Evolutionary conservation across 371 early-diverging fungal species (phyloP), one percentile per base, ranked within the genome.

Genomic region (Gilbertella persicaria): DNA sequence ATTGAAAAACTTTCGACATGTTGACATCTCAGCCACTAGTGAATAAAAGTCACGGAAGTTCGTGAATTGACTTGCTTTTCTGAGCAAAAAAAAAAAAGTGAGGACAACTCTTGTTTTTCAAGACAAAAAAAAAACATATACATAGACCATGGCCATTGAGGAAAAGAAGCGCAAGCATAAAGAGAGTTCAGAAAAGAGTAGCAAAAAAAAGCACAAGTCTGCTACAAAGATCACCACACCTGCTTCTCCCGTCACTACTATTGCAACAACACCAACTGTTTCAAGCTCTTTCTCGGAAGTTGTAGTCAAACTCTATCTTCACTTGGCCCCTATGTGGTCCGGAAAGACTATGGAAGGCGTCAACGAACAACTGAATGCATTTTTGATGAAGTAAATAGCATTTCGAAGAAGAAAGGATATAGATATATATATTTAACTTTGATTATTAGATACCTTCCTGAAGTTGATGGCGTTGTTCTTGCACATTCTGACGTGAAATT

Each of bases 391-490:
- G 88, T 93, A 68, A 48, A 74, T 40, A 14, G 2, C 2, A 44
- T n/a, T n/a, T n/a, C n/a, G n/a, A n/a, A n/a, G n/a, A n/a, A n/a
- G n/a, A n/a, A n/a, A n/a, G 4, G 30, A 20, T 36, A 19, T 6
- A 17, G 17, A 20, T 20, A 26, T 30, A 23, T 19, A 14, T 12
- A 19, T 6, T 16, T 7, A n/a, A 8, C 28, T 45, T 23, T 39
- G 25, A 24, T n/a, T 40, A 24, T 13, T 57, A 91, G 92, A 70
- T 88, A 89, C 67, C 78, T 94, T 38, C 86, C 90, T 25, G 88
- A 92, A 62, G 80, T 96, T 5, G 88, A 90, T 54, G 96, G 96
- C 49, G 89, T 97, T 29, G 87, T 95, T 13, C 70, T 97, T 26
- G 79, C 91, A 10, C 95, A 93, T 64, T 76, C 82, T 17, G 79